Conservation (phyloP, 2,329 filamentous ascomycete species). For the Phaeosphaeria sp. region DNA sequence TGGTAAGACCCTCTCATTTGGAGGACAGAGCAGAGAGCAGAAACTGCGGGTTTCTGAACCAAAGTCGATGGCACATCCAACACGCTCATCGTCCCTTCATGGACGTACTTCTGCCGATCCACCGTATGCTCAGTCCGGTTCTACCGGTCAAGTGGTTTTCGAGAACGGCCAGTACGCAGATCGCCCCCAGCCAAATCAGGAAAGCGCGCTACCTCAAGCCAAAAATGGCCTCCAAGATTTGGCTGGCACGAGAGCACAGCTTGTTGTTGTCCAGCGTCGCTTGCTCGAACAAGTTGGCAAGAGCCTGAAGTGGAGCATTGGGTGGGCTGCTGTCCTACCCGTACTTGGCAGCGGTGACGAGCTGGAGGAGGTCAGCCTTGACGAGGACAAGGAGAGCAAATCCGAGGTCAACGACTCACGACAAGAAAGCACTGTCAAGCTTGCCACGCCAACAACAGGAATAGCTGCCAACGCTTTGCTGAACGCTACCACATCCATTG, state of each 20-base stretch:
- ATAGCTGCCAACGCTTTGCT: constrained; percentile 39
- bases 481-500: constrained; percentile 43
- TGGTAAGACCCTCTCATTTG: constrained; percentile 59
- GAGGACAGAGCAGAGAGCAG: constrained; percentile 59
- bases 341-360: constrained; percentile 30
- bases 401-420: constrained; percentile 13
- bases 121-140: constrained; percentile 38
- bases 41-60: constrained; percentile 70
- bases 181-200: constrained; percentile 28
- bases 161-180: constrained; percentile 48
- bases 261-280: constrained; percentile 80
- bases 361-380: constrained; percentile 48
- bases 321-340: constrained; percentile 64
- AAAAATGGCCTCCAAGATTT: constrained; percentile 77
- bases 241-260: constrained; percentile 80
- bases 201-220: constrained; percentile 25
- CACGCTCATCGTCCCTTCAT: constrained; percentile 66
- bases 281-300: constrained; percentile 77
- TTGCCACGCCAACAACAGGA: constrained; percentile 28
- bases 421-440: constrained; percentile 7
- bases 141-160: constrained; percentile 44
- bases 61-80: constrained; percentile 74
- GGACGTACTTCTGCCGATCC: constrained; percentile 40
- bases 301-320: constrained; percentile 75
- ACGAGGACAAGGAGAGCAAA: constrained; percentile 25